Evolutionary conservation across 129 eudicot species (phyloP).

Genomic region (Chrysanthemum lavandulifolium): DNA sequence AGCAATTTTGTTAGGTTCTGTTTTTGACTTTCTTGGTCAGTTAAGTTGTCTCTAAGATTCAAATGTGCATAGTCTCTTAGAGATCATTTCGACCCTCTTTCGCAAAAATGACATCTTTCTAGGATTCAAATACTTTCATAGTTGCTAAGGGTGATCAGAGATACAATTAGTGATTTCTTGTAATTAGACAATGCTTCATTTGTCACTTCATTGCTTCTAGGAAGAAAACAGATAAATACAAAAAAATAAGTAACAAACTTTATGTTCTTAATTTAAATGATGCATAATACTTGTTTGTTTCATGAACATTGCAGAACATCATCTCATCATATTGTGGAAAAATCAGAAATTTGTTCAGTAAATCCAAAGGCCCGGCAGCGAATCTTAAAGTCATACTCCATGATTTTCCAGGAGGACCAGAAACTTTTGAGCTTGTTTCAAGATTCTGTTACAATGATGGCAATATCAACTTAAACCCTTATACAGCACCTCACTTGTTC

Average conservation of each 20-base stretch:
- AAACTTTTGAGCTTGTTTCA: constrained; percentile 67
- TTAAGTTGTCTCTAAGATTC: no score
- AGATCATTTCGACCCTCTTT: neutral
- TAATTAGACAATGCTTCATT: neutral
- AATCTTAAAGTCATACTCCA: constrained; percentile 66
- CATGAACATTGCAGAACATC: constrained; percentile 47
- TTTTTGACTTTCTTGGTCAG: neutral
- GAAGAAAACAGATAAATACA: neutral
- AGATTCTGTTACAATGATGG: constrained; percentile 88
- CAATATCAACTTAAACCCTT: constrained; percentile 44
- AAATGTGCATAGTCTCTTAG: no score
- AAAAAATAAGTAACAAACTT: no score
- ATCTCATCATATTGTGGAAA: constrained; percentile 62
- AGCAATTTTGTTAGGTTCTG: neutral
- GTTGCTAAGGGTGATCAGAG: no score
- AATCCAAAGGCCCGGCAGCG: constrained; percentile 36
- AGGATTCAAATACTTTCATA: no score
- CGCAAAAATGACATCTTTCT: neutral
- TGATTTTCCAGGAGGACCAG: constrained; percentile 89
- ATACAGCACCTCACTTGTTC: constrained; percentile 36
- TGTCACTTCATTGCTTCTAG: neutral
- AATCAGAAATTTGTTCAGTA: constrained; percentile 50
- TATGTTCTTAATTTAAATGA: neutral
- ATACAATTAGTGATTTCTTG: neutral
- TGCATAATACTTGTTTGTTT: constrained; percentile 2